Evolutionary conservation across 805 yeast species (phyloP).

Genomic region (Cyberlindnera japonica): DNA sequence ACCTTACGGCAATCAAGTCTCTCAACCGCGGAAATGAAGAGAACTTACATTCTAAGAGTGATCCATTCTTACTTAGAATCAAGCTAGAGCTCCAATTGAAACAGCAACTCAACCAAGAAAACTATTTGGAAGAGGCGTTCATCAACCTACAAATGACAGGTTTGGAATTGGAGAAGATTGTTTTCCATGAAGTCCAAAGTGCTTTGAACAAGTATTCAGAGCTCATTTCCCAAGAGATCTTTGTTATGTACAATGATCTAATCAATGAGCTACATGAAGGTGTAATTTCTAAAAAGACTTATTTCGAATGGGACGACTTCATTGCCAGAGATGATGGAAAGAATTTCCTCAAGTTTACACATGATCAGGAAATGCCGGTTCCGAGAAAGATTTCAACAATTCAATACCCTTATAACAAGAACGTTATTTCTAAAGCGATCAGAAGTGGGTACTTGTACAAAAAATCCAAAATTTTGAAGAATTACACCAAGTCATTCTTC

Average conservation of each 20-base stretch:
- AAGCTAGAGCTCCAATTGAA: constrained; percentile 72
- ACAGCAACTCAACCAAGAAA: constrained; percentile 77
- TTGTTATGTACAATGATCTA: constrained; percentile 59
- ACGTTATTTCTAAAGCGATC: constrained; percentile 61
- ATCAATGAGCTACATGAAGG: constrained; percentile 64
- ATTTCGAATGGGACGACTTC: constrained; percentile 85
- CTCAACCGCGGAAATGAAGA: constrained; percentile 42
- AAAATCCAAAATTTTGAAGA: constrained; percentile 83
- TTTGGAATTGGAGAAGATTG: constrained; percentile 80
- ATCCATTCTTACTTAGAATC: constrained; percentile 75
- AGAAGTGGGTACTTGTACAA: constrained; percentile 80
- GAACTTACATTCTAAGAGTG: constrained; percentile 48
- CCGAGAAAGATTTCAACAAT: constrained; percentile 57
- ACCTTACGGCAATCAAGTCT: constrained; percentile 54
- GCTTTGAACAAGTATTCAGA: constrained; percentile 70
- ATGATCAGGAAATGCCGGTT: constrained; percentile 51
- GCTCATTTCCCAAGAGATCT: constrained; percentile 68
- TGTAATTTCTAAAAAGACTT: constrained; percentile 68
- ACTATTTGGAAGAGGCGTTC: constrained; percentile 82
- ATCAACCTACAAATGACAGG: constrained; percentile 84
- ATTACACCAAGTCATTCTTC: constrained; percentile 82
- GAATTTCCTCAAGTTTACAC: constrained; percentile 31
- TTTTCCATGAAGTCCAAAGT: constrained; percentile 79
- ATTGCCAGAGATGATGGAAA: constrained; percentile 66
- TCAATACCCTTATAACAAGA: constrained; percentile 60